Conservation (phyloP, 1,139 yeast genomes). For the Yamadazyma dushanensis region DNA sequence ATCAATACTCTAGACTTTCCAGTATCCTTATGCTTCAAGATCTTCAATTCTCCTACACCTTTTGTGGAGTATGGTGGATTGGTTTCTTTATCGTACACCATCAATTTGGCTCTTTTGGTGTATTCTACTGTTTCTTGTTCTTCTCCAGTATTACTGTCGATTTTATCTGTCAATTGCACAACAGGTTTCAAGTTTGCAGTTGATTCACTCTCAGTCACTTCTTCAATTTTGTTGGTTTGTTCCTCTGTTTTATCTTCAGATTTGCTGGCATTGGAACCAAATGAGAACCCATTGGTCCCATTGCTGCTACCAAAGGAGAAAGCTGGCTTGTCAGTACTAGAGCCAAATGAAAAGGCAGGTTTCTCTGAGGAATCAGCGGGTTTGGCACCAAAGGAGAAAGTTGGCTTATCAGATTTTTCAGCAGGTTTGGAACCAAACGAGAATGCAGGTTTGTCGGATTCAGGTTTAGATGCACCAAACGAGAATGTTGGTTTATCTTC, state of each 20-base stretch:
- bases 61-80: conserved; percentile 51
- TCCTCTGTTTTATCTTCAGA: conserved; percentile 16
- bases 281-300: conserved; percentile 17
- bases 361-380: conserved; percentile 8
- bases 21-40: conserved; percentile 59
- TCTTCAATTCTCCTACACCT: conserved; percentile 83
- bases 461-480: conserved; percentile 13
- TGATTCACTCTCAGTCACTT: conserved; percentile 6
- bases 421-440: conserved; percentile 15
- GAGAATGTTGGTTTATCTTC: conserved; percentile 16
- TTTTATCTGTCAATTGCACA: conserved; percentile 46
- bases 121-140: conserved; percentile 71
- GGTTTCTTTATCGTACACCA: conserved; percentile 56
- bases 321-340: conserved; percentile 9
- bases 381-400: conserved; percentile 19
- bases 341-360: conserved; percentile 14
- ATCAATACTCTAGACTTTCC: conserved; percentile 69
- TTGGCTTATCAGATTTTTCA: conserved; percentile 11
- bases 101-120: conserved; percentile 71
- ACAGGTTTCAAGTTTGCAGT: conserved; percentile 40
- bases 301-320: conserved; percentile 27
- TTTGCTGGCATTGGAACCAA: conserved; percentile 12
- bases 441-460: conserved; percentile 17
- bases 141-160: conserved; percentile 68
- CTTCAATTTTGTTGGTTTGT: conserved; percentile 4